These are phyloP conservation scores for Komagataella pastoris DNA, from an alignment of 805 yeast species.

Conservation along the genomic window DNA sequence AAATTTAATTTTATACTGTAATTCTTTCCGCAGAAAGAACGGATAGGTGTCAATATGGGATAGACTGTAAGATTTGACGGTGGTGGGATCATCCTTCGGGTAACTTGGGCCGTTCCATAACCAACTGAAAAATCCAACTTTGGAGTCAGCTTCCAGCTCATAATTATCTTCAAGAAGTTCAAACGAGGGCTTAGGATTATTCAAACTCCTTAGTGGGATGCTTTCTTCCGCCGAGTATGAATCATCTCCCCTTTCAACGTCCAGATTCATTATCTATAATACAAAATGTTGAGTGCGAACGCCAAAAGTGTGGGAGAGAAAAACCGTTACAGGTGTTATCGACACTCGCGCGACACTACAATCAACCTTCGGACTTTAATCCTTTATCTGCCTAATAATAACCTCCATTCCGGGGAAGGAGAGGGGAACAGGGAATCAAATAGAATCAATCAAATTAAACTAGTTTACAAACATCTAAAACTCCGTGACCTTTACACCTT, in stretches of 20 bases:
- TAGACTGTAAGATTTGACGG: conserved; percentile 12
- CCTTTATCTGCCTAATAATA: neutral
- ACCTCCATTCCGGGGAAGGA: too few species aligned
- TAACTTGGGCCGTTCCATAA: conserved; percentile 45
- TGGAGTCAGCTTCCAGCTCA: neutral
- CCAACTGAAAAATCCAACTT: neutral
- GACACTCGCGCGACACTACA: too few species aligned
- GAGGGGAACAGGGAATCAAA: neutral
- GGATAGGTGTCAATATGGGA: conserved; percentile 31
- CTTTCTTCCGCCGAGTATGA: neutral
- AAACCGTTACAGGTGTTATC: neutral
- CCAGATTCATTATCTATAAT: neutral
- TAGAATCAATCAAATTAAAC: neutral
- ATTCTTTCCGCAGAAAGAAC: conserved; percentile 14
- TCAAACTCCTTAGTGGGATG: neutral
- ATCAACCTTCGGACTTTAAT: too few species aligned
- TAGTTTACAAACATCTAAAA: neutral
- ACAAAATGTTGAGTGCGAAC: neutral
- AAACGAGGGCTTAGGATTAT: neutral
- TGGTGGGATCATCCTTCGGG: conserved; percentile 35
- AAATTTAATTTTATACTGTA: conserved; percentile 15
- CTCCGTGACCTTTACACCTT: neutral
- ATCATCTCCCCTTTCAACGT: neutral
- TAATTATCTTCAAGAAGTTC: neutral
- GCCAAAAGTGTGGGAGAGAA: neutral